Conservation (phyloP, 805 yeast species). For the Sugiyamaella floridensis region DNA sequence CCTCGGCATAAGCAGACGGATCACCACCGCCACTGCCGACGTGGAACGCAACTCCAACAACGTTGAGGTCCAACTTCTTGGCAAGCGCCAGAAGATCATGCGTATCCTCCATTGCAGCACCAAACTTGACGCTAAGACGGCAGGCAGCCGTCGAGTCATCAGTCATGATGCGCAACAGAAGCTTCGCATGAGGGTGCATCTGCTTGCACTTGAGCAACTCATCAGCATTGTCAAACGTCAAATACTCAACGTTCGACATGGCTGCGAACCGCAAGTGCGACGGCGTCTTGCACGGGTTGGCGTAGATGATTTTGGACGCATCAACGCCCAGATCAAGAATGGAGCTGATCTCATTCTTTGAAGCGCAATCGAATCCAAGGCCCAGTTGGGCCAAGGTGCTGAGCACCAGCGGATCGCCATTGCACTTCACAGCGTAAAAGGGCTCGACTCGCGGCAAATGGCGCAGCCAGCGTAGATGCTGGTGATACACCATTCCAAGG, state of each 20-base stretch:
- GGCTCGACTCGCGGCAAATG: slow-evolving; percentile 72
- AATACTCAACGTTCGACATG: slow-evolving; percentile 50
- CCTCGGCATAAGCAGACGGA: slow-evolving; percentile 55
- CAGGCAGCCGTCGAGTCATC: slow-evolving; percentile 87
- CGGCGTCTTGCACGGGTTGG: slow-evolving; percentile 89
- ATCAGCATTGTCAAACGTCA: slow-evolving; percentile 85
- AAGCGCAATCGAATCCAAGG: slow-evolving; percentile 87
- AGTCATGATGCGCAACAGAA: slow-evolving; percentile 76
- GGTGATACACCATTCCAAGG: slow-evolving; percentile 59
- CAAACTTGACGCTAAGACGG: slow-evolving; percentile 81
- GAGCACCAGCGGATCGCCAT: slow-evolving; percentile 61
- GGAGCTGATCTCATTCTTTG: slow-evolving; percentile 70
- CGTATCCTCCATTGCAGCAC: slow-evolving; percentile 59
- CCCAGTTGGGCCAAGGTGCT: slow-evolving; percentile 53
- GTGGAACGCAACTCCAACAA: slow-evolving; percentile 89
- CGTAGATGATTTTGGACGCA: slow-evolving; percentile 70
- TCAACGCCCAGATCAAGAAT: slow-evolving; percentile 56
- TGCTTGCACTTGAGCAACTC: slow-evolving; percentile 69
- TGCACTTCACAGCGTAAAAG: slow-evolving; percentile 93
- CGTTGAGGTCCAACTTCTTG: slow-evolving; percentile 49
- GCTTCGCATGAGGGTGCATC: slow-evolving; percentile 60
- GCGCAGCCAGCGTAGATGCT: slow-evolving; percentile 55
- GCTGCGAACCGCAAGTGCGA: slow-evolving; percentile 70
- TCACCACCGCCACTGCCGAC: slow-evolving; percentile 92
- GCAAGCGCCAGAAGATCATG: slow-evolving; percentile 54